A percentile compares a stretch with the other conserved stretches of the same genome.
Evolutionary conservation across 2,329 filamentous ascomycete genomes (phyloP).

Genomic region (Gremmenia infestans): DNA sequence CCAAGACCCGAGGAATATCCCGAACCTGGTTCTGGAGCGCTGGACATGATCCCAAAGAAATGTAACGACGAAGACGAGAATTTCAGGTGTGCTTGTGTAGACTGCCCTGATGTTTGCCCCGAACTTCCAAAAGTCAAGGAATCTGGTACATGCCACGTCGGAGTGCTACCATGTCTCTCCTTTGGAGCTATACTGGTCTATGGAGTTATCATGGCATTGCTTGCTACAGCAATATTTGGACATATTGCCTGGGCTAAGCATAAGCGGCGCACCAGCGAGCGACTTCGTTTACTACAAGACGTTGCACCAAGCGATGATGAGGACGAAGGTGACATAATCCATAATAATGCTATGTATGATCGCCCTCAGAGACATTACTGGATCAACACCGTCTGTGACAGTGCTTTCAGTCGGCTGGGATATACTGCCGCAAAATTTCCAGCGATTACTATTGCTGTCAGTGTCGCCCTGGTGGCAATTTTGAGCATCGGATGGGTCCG

Average conservation of each 20-base stretch:
- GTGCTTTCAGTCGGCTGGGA: conserved; percentile 74
- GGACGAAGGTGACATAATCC: conserved; percentile 81
- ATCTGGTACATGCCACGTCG: conserved; percentile 71
- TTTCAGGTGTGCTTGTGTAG: conserved; percentile 88
- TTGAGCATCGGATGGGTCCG: conserved; percentile 83
- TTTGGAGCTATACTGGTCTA: conserved; percentile 90
- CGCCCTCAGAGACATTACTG: conserved; percentile 73
- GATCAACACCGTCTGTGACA: conserved; percentile 78
- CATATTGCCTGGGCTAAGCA: conserved; percentile 74
- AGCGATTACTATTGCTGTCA: conserved; percentile 71
- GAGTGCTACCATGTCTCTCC: conserved; percentile 83
- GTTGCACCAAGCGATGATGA: conserved; percentile 83
- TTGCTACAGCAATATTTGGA: conserved; percentile 63
- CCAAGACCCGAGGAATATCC: conserved; percentile 53
- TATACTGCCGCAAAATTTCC: conserved; percentile 79
- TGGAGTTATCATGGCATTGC: conserved; percentile 63
- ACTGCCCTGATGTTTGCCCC: conserved; percentile 83
- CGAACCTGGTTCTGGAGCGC: conserved; percentile 65
- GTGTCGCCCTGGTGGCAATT: conserved; percentile 68
- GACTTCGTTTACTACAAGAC: conserved; percentile 83
- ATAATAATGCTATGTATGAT: conserved; percentile 72
- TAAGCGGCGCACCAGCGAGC: conserved; percentile 69
- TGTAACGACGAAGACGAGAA: conserved; percentile 86
- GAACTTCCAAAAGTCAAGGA: conserved; percentile 71
- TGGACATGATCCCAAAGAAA: conserved; percentile 69